These are phyloP conservation scores for Aspergillus arachidicola DNA, from an alignment of 2,329 filamentous ascomycete genomes.

Conservation along the genomic window DNA sequence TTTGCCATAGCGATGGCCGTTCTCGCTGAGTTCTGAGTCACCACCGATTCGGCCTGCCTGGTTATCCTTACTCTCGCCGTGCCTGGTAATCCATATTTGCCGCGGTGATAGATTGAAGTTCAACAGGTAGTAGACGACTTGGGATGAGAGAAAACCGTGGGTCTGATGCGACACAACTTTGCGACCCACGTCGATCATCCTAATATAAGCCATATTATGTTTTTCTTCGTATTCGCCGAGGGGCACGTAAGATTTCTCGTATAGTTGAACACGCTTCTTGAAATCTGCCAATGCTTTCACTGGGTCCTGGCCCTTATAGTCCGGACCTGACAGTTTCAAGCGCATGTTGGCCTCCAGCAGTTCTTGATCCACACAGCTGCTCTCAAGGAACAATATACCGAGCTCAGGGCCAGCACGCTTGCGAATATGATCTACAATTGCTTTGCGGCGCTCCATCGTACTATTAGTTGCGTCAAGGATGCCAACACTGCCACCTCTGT, in stretches of 20 bases:
- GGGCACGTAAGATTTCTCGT: slow-evolving; percentile 91
- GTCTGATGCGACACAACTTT: slow-evolving; percentile 91
- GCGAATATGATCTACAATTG: slow-evolving; percentile 81
- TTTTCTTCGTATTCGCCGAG: slow-evolving; percentile 89
- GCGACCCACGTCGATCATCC: slow-evolving; percentile 95
- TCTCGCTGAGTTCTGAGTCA: slow-evolving; percentile 79
- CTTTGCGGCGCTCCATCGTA: slow-evolving; percentile 80
- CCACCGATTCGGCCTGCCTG: slow-evolving; percentile 85
- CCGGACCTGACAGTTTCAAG: slow-evolving; percentile 89
- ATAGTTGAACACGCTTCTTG: slow-evolving; percentile 86
- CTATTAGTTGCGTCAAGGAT: slow-evolving; percentile 98
- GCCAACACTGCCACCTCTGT: slow-evolving; percentile 81
- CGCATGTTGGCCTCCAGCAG: slow-evolving; percentile 96
- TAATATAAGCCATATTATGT: slow-evolving; percentile 90
- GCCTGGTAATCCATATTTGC: slow-evolving; percentile 97
- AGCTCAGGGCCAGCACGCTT: slow-evolving; percentile 79
- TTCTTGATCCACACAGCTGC: slow-evolving; percentile 81
- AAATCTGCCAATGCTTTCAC: slow-evolving; percentile 83
- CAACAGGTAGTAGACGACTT: slow-evolving; percentile 90
- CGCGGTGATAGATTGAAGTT: slow-evolving; percentile 96
- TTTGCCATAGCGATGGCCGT: slow-evolving; percentile 76
- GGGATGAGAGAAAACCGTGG: slow-evolving; percentile 86
- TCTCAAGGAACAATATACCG: slow-evolving; percentile 93
- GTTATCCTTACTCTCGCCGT: slow-evolving; percentile 90
- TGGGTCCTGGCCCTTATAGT: slow-evolving; percentile 94